Conservation (phyloP, 352 stramenopile species). For the Globisporangium uncinulatum region DNA sequence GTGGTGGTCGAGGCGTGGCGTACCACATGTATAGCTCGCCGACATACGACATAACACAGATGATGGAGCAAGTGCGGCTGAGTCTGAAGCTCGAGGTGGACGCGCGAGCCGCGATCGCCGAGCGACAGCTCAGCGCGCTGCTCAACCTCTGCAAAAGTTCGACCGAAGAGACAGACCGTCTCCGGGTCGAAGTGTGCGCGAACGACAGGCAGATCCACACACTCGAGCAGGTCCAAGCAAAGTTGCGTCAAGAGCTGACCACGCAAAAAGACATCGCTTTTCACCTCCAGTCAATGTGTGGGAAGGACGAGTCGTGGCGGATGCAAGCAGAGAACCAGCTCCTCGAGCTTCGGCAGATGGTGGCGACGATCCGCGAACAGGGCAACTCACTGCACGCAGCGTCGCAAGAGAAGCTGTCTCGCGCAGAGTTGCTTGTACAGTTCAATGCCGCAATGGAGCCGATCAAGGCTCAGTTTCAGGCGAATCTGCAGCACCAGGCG, state of each 20-base stretch:
- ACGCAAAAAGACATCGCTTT: conserved; percentile 81
- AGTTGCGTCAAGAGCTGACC: conserved; percentile 72
- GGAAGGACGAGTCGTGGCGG: conserved; percentile 83
- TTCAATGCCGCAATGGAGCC: conserved; percentile 79
- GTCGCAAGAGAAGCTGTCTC: conserved; percentile 71
- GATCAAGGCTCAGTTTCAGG: conserved; percentile 73
- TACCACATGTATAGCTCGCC: conserved; percentile 60
- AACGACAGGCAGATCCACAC: conserved; percentile 72
- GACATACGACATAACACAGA: conserved; percentile 72
- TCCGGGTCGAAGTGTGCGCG: conserved; percentile 64
- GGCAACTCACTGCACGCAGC: conserved; percentile 51
- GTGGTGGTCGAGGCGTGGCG: conserved; percentile 3
- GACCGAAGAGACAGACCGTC: conserved; percentile 64
- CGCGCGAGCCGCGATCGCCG: conserved; percentile 61
- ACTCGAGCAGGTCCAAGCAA: conserved; percentile 67
- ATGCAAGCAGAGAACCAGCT: conserved; percentile 82
- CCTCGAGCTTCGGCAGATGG: conserved; percentile 67
- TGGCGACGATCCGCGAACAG: conserved; percentile 65
- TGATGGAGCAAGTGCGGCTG: conserved; percentile 82
- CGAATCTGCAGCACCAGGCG: conserved; percentile 64
- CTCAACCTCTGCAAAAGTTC: conserved; percentile 68
- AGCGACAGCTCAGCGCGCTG: conserved; percentile 71
- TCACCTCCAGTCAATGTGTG: conserved; percentile 73
- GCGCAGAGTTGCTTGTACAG: conserved; percentile 67
- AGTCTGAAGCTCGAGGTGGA: conserved; percentile 84